These are phyloP conservation scores for Zalerion maritima DNA, from an alignment of 495 filamentous ascomycete species.

Conservation along the genomic window DNA sequence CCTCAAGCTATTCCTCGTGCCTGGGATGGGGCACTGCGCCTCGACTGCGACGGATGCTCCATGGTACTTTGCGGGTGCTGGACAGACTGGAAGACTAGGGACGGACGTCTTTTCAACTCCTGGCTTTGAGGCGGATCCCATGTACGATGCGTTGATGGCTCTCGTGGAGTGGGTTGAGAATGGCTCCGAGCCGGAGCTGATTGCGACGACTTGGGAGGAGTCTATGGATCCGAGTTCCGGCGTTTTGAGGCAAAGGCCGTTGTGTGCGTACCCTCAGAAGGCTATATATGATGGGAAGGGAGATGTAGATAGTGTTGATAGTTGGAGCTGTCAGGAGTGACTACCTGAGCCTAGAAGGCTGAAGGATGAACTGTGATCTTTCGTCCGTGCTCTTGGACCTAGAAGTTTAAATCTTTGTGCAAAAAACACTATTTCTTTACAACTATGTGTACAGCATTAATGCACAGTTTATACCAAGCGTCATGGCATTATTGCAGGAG, in stretches of 20 bases:
- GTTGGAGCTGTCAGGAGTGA: no score
- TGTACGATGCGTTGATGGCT: conserved; percentile 33
- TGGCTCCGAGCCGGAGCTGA: conserved; percentile 19
- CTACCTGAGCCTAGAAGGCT: no score
- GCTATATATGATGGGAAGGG: conserved; percentile 12
- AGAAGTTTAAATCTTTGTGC: no score
- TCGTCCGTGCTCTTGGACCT: no score
- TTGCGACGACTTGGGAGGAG: conserved; percentile 31
- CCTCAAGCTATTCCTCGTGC: conserved; percentile 25
- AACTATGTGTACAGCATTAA: no score
- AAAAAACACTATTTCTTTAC: no score
- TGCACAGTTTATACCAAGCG: no score
- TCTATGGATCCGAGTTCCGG: conserved; percentile 15
- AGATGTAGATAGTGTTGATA: no score
- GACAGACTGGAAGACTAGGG: conserved; percentile 18
- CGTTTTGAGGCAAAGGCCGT: conserved; percentile 24
- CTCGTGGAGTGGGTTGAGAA: conserved; percentile 41
- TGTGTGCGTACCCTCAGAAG: conserved; percentile 30
- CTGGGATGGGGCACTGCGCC: conserved; percentile 29
- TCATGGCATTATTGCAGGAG: no score
- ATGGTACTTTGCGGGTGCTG: conserved; percentile 26
- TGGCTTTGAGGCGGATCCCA: conserved; percentile 22
- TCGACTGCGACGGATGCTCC: conserved; percentile 23
- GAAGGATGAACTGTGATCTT: no score
- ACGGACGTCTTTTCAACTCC: conserved; percentile 14